These are phyloP conservation scores for Paramecium octaurelia DNA, from an alignment of 73 alveolate species.

Conservation along the genomic window DNA sequence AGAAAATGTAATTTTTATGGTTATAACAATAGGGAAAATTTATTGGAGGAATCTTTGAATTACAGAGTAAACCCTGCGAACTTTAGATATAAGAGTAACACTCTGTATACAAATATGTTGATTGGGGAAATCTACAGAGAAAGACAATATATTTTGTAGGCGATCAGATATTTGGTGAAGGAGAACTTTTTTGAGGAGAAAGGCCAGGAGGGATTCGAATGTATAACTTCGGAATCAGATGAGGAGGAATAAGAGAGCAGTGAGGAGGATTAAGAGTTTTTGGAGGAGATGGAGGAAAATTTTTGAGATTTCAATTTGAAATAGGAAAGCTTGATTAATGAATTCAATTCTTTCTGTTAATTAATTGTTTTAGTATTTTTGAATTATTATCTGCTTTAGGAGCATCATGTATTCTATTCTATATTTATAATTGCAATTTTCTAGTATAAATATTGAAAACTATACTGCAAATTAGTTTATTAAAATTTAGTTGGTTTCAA, in stretches of 20 bases:
- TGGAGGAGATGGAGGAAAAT: not conserved
- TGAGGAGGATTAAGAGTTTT: not conserved
- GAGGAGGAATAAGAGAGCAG: not conserved
- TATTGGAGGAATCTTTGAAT: conserved; percentile 41
- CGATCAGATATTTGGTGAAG: conserved; percentile 38
- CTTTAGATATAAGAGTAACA: conserved; percentile 51
- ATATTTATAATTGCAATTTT: conserved; percentile 32
- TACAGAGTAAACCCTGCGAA: conserved; percentile 56
- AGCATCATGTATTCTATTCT: not conserved
- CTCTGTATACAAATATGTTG: conserved; percentile 35
- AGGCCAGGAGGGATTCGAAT: not conserved
- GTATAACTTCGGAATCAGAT: conserved; percentile 7
- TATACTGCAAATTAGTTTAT: conserved; percentile 8
- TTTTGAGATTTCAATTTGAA: not conserved
- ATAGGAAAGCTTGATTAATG: not conserved
- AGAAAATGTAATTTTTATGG: not conserved
- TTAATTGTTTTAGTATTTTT: conserved; percentile 17
- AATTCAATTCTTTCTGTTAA: conserved; percentile 40
- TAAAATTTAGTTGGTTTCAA: not conserved
- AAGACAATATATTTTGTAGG: conserved; percentile 44
- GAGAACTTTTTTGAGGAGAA: conserved; percentile 49
- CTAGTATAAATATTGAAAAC: not conserved
- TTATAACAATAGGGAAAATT: not conserved
- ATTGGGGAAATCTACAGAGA: conserved; percentile 57
- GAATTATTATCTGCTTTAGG: conserved; percentile 1